These are phyloP conservation scores for Solanum pimpinellifolium DNA, from an alignment of 257 asterid species.

Conservation along the genomic window DNA sequence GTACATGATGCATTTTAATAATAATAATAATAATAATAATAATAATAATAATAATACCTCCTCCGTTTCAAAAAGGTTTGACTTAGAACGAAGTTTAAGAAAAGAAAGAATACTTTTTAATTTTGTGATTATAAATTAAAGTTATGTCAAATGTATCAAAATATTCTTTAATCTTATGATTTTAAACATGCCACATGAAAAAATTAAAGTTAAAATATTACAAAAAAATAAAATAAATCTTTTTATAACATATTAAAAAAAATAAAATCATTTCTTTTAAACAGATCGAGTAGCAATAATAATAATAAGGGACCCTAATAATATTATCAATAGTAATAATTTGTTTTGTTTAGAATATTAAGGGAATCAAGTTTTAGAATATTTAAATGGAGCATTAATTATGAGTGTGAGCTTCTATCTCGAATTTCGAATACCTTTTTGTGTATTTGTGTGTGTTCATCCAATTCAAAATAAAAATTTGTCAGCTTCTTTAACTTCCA, in stretches of 20 bases:
- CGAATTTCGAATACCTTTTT: slow-evolving; percentile 26
- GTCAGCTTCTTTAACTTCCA: slow-evolving; percentile 56
- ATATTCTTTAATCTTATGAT: too few relatives aligned
- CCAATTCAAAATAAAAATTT: slow-evolving; percentile 3
- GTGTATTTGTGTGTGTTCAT: slow-evolving; percentile 1
- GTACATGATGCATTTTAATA: slow-evolving; percentile 5
- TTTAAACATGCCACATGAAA: too few relatives aligned
- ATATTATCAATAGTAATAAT: neutral
- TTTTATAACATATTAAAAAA: too few relatives aligned
- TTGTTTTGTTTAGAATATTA: neutral
- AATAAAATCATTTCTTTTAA: too few relatives aligned
- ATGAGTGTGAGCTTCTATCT: slow-evolving; percentile 17
- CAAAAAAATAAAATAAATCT: too few relatives aligned
- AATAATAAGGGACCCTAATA: neutral
- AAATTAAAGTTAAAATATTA: too few relatives aligned
- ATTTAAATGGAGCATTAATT: neutral
- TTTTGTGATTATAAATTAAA: too few relatives aligned
- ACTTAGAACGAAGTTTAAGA: too few relatives aligned
- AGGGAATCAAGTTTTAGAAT: neutral
- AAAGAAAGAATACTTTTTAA: too few relatives aligned
- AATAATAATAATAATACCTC: too few relatives aligned
- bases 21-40: neutral
- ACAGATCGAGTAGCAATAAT: neutral
- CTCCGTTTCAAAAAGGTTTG: too few relatives aligned
- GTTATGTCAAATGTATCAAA: too few relatives aligned